A percentile compares a stretch with the other conserved stretches of the same genome.
Evolutionary conservation across 371 early-diverging fungal species (phyloP).

Genomic region (Mortierella polycephala): DNA sequence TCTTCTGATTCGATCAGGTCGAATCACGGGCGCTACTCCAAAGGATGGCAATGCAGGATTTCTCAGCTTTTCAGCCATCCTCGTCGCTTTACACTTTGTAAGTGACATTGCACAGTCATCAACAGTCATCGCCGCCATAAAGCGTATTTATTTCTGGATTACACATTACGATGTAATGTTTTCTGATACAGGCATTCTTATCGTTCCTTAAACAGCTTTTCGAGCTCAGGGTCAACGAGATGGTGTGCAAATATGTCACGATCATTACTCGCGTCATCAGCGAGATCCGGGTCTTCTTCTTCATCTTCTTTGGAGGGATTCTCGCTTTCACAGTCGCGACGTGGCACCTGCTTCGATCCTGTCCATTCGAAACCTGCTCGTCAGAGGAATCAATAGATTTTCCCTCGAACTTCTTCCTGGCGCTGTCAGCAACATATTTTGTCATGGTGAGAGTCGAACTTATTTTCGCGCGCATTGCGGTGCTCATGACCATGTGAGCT

Average conservation of each 20-base stretch:
- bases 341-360: slow-evolving; percentile 21
- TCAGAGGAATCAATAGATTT: not conserved
- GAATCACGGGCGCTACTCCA: not conserved
- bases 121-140: too few species aligned
- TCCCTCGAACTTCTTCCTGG: slow-evolving; percentile 6
- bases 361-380: slow-evolving; percentile 5
- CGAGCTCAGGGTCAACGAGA: slow-evolving; percentile 20
- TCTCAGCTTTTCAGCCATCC: slow-evolving; percentile 20
- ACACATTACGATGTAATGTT: not conserved
- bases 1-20: not conserved
- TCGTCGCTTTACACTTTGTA: slow-evolving; percentile 30
- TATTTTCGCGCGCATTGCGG: too few species aligned
- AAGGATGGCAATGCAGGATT: not conserved
- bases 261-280: slow-evolving; percentile 22
- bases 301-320: slow-evolving; percentile 26
- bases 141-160: not conserved
- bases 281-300: slow-evolving; percentile 25
- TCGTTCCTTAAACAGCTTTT: slow-evolving; percentile 10
- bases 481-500: too few species aligned
- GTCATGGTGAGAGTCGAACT: slow-evolving; percentile 16
- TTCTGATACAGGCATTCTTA: not conserved
- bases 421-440: slow-evolving; percentile 28
- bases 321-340: slow-evolving; percentile 19
- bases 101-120: not conserved
- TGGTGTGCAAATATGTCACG: slow-evolving; percentile 22